Evolutionary conservation across 192 early-diverging fungal species (phyloP).

Genomic region (Obelidium mucronatum): DNA sequence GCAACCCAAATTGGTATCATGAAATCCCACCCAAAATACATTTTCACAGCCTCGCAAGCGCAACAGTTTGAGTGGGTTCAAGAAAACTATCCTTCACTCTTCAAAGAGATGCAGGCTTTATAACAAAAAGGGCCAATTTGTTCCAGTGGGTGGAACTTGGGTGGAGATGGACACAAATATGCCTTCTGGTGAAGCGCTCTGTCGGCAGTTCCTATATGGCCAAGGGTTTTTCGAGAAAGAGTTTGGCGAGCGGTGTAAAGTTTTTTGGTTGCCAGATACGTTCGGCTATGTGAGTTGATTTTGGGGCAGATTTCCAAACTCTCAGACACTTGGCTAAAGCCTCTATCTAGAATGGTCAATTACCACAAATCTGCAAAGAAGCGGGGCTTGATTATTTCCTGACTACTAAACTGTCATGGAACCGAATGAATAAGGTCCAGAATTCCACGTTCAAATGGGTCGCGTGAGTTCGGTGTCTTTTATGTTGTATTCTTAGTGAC

Average conservation of each 20-base stretch:
- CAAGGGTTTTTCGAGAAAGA: slow-evolving; percentile 83
- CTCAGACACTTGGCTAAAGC: no score
- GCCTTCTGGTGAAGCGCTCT: slow-evolving; percentile 91
- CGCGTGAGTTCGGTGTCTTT: slow-evolving; percentile 47
- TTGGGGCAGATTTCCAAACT: no score
- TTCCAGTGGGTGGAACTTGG: slow-evolving; percentile 97
- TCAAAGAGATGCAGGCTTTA: slow-evolving; percentile 74
- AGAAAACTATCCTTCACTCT: slow-evolving; percentile 81
- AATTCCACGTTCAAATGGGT: slow-evolving; percentile 95
- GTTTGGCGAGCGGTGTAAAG: slow-evolving; percentile 52
- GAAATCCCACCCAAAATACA: slow-evolving; percentile 88
- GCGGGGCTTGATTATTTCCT: slow-evolving; percentile 85
- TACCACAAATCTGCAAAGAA: slow-evolving; percentile 81
- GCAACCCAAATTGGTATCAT: slow-evolving; percentile 62
- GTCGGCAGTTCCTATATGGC: slow-evolving; percentile 92
- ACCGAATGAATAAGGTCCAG: slow-evolving; percentile 97
- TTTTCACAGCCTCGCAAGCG: slow-evolving; percentile 92
- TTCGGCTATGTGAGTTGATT: slow-evolving; percentile 35
- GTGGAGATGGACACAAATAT: slow-evolving; percentile 99
- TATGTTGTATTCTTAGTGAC: not conserved
- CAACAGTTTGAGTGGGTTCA: slow-evolving; percentile 96
- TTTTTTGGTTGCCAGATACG: slow-evolving; percentile 87
- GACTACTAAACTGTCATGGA: slow-evolving; percentile 98
- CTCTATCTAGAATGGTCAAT: slow-evolving; percentile 39
- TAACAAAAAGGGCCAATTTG: slow-evolving; percentile 76